These are phyloP conservation scores for Coemansia sp. DNA, from an alignment of 371 early-diverging fungal genomes.

Conservation along the genomic window DNA sequence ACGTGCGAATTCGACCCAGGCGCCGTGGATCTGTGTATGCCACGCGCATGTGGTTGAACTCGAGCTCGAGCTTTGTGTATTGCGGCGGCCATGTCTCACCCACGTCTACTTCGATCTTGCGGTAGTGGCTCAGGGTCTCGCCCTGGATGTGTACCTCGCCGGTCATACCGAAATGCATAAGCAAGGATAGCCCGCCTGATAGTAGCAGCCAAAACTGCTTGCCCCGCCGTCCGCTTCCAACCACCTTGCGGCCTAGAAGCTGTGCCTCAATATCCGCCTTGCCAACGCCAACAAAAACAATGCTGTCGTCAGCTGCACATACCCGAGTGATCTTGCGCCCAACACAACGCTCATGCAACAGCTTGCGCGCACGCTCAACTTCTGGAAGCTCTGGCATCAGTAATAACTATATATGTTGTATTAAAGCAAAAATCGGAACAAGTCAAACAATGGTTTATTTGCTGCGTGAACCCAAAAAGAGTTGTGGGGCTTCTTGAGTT, in stretches of 20 bases:
- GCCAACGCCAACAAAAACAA: constrained; percentile 40
- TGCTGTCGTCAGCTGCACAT: constrained; percentile 43
- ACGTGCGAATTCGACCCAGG: constrained; percentile 54
- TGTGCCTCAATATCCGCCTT: constrained; percentile 18
- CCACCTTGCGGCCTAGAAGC: constrained; percentile 40
- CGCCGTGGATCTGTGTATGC: constrained; percentile 58
- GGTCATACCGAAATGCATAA: constrained; percentile 57
- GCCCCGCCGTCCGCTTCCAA: constrained; percentile 55
- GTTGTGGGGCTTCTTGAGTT: too few species aligned
- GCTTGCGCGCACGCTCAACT: constrained; percentile 53
- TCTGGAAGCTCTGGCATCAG: constrained; percentile 58
- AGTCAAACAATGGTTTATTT: too few species aligned
- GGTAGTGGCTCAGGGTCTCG: constrained; percentile 32
- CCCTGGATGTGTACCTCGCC: constrained; percentile 53
- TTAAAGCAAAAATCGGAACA: neutral
- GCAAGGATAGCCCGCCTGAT: constrained; percentile 18
- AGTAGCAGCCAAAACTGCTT: constrained; percentile 54
- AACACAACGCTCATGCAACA: constrained; percentile 26
- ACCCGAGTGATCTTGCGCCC: constrained; percentile 18
- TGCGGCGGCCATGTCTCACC: constrained; percentile 56
- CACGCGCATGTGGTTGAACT: constrained; percentile 32
- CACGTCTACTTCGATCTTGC: constrained; percentile 12
- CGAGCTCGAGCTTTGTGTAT: constrained; percentile 54
- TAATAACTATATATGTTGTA: neutral
- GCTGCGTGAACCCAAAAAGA: too few species aligned